Base-by-base conservation (phyloP, 1,284 basidiomycete species). In the Ceratobasidium sp. region DNA sequence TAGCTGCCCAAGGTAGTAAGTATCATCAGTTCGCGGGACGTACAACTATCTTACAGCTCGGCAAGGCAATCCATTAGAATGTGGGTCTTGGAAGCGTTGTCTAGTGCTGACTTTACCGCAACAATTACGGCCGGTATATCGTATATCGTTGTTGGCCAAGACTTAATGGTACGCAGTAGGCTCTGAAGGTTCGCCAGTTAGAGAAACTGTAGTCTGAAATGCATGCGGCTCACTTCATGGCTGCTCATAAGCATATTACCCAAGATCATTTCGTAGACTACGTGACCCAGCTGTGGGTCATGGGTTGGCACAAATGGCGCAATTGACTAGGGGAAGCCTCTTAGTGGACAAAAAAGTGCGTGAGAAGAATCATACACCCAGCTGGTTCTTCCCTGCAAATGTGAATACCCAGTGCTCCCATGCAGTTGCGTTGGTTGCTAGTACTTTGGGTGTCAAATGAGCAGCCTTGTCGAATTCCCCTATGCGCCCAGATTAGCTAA, bases 361-460 rank as follows among this genome's bases (percentile, higher is more conserved):
- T 27, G 43, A 50, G 27, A n/a, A 25, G 12, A 13, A 50, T 76
- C 82, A 56, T 71, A 93, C 93, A 75, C 91, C 87, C 20, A 98
- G 80, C 71, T 94, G 88, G 35, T 87, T 85, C 74, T 90, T 87
- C 77, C 96, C 89, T 0, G 92, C 91, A 76, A 97, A 98, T 8
- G 88, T 81, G 76, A 97, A 96, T 77, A 98, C 92, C 91, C 93
- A 97, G 75, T 92, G 87, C 77, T 98, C 96, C 97, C 97, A 99
- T 17, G 86, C 85, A 73, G 87, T 87, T 3, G 84, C 81, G 74
- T 98, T 87, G 38, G 87, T 85, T 0, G 86, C 89, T 70, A 98
- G 90, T 0, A 98, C 93, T 76, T 92, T 93, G 0, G 93, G 89
- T 70, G 90, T 91, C n/a, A 96, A 80, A 15, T 84, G 80, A 0